These are phyloP conservation scores for Cytospora schulzeri DNA, from an alignment of 2,329 filamentous ascomycete species.

Conservation along the genomic window DNA sequence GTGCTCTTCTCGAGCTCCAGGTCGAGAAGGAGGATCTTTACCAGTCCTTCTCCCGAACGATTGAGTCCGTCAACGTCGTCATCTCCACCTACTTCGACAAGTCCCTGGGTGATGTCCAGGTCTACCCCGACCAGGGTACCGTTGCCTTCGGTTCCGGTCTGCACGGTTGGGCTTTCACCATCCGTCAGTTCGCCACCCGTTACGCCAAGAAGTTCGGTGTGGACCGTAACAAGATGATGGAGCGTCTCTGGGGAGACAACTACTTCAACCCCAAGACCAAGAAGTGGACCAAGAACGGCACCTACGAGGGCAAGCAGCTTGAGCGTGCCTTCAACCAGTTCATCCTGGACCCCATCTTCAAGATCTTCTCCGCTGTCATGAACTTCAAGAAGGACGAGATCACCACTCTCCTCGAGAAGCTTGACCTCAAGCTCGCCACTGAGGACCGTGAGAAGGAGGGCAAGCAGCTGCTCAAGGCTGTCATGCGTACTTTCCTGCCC, in stretches of 20 bases:
- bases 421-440: slow-evolving; percentile 83
- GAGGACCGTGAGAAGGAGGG: slow-evolving; percentile 94
- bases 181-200: slow-evolving; percentile 92
- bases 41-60: slow-evolving; percentile 99
- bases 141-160: slow-evolving; percentile 99
- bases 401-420: slow-evolving; percentile 81
- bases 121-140: slow-evolving; percentile 96
- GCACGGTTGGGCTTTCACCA: slow-evolving; percentile 99
- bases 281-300: slow-evolving; percentile 95
- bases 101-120: slow-evolving; percentile 93
- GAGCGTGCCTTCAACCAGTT: slow-evolving; percentile 99
- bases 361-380: slow-evolving; percentile 95
- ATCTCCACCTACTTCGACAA: slow-evolving; percentile 99
- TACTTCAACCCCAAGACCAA: slow-evolving; percentile 99
- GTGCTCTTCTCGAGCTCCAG: slow-evolving; percentile 98
- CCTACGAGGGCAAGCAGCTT: slow-evolving; percentile 81
- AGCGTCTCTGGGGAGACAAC: slow-evolving; percentile 99
- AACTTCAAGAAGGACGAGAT: slow-evolving; percentile 99
- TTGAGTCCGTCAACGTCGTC: slow-evolving; percentile 99
- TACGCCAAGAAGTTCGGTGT: slow-evolving; percentile 99
- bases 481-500: slow-evolving; percentile 99
- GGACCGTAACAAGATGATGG: slow-evolving; percentile 99
- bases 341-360: slow-evolving; percentile 99
- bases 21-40: slow-evolving; percentile 98
- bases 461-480: slow-evolving; percentile 95